phyloP scores from a whole-genome alignment of 106 monocot genomes.

The Xerophyta viscosa region DNA sequence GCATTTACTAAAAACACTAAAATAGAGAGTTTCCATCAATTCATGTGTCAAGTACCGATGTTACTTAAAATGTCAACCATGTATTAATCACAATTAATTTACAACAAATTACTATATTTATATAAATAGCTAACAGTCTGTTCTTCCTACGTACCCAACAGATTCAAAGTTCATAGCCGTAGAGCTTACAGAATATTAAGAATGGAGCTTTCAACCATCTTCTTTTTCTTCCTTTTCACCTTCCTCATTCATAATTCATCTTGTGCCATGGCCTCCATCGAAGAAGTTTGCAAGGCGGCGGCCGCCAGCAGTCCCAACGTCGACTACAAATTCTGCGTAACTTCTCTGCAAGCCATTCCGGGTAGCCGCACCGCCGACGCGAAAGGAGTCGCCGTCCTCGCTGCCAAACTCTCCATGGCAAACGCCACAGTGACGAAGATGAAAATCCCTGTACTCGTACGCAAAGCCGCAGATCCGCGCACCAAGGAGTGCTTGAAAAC shows the following conservation, averaged over 20 bases:
- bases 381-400: constrained; percentile 12
- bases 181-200: no score
- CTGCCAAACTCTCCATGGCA: constrained; percentile 3
- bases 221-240: not conserved
- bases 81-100: no score
- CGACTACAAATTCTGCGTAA: constrained; percentile 20
- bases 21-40: no score
- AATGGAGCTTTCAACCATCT: no score
- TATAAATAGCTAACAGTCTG: no score
- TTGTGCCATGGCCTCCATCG: not conserved
- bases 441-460: not conserved
- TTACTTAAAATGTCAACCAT: no score
- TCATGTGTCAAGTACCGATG: no score
- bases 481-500: not conserved
- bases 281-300: constrained; percentile 8
- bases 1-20: no score
- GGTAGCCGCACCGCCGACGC: not conserved
- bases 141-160: no score
- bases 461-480: no score
- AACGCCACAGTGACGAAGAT: constrained; percentile 7
- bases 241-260: not conserved
- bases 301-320: constrained; percentile 18
- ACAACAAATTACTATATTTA: no score
- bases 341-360: constrained; percentile 4
- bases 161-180: no score